Evolutionary conservation across 2,329 filamentous ascomycete genomes (phyloP).

Genomic region (Colletotrichum caudatum): DNA sequence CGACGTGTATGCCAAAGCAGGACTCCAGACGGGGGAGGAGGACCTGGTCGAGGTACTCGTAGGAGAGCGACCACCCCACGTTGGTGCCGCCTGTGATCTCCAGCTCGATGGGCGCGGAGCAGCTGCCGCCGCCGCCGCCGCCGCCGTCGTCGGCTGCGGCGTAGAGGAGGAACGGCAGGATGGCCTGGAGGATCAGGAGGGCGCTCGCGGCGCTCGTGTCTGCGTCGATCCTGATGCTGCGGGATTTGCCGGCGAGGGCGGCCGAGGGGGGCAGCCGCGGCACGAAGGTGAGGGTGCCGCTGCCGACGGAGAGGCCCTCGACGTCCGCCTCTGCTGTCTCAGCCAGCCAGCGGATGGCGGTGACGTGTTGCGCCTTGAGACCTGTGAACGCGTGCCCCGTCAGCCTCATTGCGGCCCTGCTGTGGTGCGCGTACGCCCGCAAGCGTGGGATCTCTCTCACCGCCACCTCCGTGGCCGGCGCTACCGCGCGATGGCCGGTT

Average conservation of each 20-base stretch:
- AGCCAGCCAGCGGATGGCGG: constrained; percentile 66
- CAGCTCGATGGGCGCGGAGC: constrained; percentile 54
- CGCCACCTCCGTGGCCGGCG: constrained; percentile 47
- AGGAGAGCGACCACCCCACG: constrained; percentile 67
- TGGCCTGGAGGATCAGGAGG: constrained; percentile 69
- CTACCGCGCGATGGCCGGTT: constrained; percentile 55
- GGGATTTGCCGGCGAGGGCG: constrained; percentile 48
- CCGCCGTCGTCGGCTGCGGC: constrained; percentile 56
- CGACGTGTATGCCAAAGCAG: constrained; percentile 61
- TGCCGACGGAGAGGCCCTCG: constrained; percentile 64
- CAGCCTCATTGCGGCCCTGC: neutral
- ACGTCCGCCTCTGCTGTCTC: constrained; percentile 64
- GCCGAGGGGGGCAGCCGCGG: constrained; percentile 56
- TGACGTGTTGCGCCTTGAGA: constrained; percentile 71
- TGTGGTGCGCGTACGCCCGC: neutral
- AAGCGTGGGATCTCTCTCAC: neutral
- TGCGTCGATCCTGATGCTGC: constrained; percentile 63
- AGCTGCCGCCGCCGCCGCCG: constrained; percentile 45
- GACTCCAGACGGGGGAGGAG: constrained; percentile 66
- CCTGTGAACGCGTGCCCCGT: constrained; percentile 52
- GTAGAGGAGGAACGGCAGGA: constrained; percentile 70
- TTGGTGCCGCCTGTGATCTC: constrained; percentile 71
- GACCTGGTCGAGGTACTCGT: constrained; percentile 73
- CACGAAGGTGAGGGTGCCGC: constrained; percentile 61
- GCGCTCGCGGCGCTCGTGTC: constrained; percentile 65